These are phyloP conservation scores for Allium fistulosum DNA, from an alignment of 106 monocot genomes.

Conservation along the genomic window DNA sequence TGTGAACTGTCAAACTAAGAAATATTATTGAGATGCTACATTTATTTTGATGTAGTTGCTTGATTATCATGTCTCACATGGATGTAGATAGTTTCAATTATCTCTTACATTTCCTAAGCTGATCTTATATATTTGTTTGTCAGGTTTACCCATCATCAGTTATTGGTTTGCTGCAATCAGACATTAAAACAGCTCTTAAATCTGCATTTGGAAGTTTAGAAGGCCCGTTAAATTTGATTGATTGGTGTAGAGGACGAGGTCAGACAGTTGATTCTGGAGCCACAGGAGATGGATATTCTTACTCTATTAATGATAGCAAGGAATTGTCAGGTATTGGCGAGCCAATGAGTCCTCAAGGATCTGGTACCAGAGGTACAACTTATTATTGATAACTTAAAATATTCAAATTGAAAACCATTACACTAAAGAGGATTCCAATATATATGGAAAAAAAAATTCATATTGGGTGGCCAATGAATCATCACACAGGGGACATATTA, in stretches of 20 bases:
- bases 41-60: too few species aligned
- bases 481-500: too few species aligned
- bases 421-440: too few species aligned
- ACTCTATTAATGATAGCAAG: conserved; percentile 41
- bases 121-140: conserved; percentile 8
- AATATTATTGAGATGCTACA: too few species aligned
- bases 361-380: conserved; percentile 47
- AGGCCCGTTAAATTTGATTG: conserved; percentile 67
- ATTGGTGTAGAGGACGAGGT: conserved; percentile 79
- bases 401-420: neutral
- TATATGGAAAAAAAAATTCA: too few species aligned
- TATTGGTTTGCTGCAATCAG: conserved; percentile 77
- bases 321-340: conserved; percentile 67
- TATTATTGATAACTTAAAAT: neutral
- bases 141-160: conserved; percentile 71
- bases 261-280: conserved; percentile 33
- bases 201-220: conserved; percentile 77
- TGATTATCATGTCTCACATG: neutral
- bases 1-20: too few species aligned
- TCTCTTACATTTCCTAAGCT: neutral
- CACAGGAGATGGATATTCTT: conserved; percentile 44
- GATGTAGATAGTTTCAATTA: neutral
- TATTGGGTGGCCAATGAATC: too few species aligned
- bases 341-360: conserved; percentile 61
- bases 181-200: conserved; percentile 71